Percentiles rank a stretch among this genome's conserved stretches.
These are phyloP conservation scores for Jatropha podagrica DNA, from an alignment of 441 rosid genomes.

Conservation along the genomic window DNA sequence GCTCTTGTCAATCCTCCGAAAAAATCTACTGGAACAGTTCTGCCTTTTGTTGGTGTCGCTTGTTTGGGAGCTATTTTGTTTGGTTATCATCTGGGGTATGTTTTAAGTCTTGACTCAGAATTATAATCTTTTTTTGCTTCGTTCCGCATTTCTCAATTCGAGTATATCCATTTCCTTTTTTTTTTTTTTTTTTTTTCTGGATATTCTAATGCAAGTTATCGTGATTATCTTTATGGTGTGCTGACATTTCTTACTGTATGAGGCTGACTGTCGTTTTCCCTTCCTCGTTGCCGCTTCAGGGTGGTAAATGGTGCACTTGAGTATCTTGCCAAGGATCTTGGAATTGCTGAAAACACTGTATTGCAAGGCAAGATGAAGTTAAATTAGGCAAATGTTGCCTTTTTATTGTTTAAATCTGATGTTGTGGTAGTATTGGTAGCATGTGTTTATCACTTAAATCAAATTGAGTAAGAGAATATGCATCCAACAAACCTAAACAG, in stretches of 20 bases:
- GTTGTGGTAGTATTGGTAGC: background rate
- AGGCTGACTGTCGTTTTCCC: constrained; percentile 9
- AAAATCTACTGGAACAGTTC: constrained; percentile 67
- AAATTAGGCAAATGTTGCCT: background rate
- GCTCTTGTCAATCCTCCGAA: constrained; percentile 42
- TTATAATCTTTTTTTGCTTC: background rate
- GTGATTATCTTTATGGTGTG: too few species aligned
- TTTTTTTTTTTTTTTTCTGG: background rate
- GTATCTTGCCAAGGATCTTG: constrained; percentile 94
- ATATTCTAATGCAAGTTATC: too few species aligned
- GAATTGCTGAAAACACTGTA: constrained; percentile 77
- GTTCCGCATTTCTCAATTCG: background rate
- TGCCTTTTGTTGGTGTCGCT: constrained; percentile 92
- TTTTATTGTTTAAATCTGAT: background rate
- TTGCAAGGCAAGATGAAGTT: constrained; percentile 65
- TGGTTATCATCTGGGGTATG: constrained; percentile 98
- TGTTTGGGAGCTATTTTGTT: constrained; percentile 93
- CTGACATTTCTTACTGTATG: background rate
- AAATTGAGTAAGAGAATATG: background rate
- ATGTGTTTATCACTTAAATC: constrained; percentile 2
- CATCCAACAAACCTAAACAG: background rate
- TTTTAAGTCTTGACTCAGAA: background rate
- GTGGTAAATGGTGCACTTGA: constrained; percentile 97
- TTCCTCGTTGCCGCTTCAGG: constrained; percentile 41
- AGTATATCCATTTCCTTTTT: background rate